A percentile compares a stretch with the other conserved stretches of the same genome.
Evolutionary conservation across 176 grass and related monocot genomes (phyloP).

Genomic region (Guadua angustifolia): DNA sequence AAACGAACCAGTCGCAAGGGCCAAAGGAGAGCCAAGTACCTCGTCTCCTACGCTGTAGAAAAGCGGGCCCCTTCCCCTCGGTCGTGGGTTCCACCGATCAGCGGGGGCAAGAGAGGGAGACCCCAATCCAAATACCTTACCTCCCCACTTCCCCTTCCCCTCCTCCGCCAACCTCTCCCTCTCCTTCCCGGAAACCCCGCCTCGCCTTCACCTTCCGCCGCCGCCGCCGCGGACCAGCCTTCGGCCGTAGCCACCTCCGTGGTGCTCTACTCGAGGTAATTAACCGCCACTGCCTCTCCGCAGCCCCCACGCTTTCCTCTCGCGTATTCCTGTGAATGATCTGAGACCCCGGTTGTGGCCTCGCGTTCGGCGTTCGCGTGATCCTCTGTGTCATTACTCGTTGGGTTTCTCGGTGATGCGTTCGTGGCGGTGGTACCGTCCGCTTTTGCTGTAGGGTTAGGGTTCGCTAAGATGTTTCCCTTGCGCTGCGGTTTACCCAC

Average conservation of each 20-base stretch:
- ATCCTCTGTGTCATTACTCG: not conserved
- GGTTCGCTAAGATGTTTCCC: not conserved
- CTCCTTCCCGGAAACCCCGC: conserved; percentile 8
- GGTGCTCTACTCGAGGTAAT: not conserved
- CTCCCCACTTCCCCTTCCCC: not conserved
- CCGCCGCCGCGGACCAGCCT: conserved; percentile 19
- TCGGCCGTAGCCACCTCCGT: not conserved
- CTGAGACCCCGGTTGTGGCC: conserved; percentile 1
- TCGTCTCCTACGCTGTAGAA: not conserved
- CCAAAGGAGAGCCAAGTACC: too few relatives aligned
- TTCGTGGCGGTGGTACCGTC: not conserved
- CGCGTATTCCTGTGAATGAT: not conserved
- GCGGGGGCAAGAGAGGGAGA: not conserved
- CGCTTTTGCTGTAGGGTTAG: not conserved
- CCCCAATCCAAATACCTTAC: conserved; percentile 35
- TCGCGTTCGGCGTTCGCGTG: not conserved
- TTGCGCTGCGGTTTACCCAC: not conserved
- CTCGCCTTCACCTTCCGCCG: conserved; percentile 13
- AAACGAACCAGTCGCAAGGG: too few relatives aligned
- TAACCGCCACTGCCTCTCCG: not conserved
- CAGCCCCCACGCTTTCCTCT: not conserved
- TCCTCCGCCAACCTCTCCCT: not conserved
- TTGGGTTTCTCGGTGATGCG: not conserved
- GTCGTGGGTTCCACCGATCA: not conserved
- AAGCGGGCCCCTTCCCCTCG: not conserved